Evolutionary conservation across 1,284 basidiomycete genomes (phyloP).

Genomic region (Cryptococcus amylolentus): DNA sequence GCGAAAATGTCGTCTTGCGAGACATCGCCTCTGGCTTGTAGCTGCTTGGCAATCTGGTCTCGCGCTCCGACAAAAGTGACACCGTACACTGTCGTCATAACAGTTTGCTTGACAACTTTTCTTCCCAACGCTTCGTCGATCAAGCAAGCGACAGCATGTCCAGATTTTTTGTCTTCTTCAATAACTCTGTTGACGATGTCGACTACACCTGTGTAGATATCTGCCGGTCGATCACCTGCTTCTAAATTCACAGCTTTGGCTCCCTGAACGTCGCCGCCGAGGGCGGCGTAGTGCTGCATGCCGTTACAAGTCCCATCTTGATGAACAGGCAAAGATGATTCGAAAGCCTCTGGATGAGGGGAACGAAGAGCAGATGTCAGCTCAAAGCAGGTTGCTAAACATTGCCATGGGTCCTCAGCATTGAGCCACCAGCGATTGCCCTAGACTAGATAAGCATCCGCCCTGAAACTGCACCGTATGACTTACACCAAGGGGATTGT

Average conservation of each 20-base stretch:
- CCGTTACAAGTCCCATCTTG: slow-evolving; percentile 99
- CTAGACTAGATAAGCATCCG: slow-evolving; percentile 32
- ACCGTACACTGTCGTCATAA: slow-evolving; percentile 97
- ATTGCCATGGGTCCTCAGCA: slow-evolving; percentile 98
- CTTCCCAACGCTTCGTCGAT: slow-evolving; percentile 78
- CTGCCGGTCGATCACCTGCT: slow-evolving; percentile 80
- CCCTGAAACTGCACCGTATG: too few relatives aligned
- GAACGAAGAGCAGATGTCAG: slow-evolving; percentile 73
- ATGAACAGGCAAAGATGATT: slow-evolving; percentile 82
- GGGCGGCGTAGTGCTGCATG: slow-evolving; percentile 95
- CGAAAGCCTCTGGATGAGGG: slow-evolving; percentile 66
- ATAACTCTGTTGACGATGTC: slow-evolving; percentile 56
- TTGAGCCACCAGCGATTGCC: slow-evolving; percentile 82
- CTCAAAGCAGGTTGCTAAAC: slow-evolving; percentile 87
- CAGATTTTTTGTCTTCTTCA: slow-evolving; percentile 54
- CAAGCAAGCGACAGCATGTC: slow-evolving; percentile 59
- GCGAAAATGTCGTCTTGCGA: slow-evolving; percentile 68
- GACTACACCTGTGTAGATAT: slow-evolving; percentile 96
- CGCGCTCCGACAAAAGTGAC: slow-evolving; percentile 94
- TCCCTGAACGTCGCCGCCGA: slow-evolving; percentile 87
- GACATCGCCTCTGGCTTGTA: slow-evolving; percentile 73
- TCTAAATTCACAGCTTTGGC: slow-evolving; percentile 91
- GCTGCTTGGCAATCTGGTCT: slow-evolving; percentile 89
- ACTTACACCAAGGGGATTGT: slow-evolving; percentile 72
- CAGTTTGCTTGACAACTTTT: slow-evolving; percentile 98